Conservation (phyloP, 345 rosid genomes). For the Orychophragmus violaceus region DNA sequence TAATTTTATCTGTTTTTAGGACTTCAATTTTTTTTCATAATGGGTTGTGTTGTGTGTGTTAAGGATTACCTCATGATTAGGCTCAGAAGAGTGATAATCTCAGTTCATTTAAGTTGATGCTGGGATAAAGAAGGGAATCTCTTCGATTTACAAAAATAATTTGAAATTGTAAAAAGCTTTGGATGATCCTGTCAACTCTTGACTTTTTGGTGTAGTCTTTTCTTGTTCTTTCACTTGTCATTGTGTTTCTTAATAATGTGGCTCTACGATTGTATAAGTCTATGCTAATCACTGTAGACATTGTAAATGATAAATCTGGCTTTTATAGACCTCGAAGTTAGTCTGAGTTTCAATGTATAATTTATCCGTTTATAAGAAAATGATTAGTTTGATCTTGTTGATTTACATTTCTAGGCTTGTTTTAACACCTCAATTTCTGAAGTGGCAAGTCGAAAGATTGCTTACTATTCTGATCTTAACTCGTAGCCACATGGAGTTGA, state of each 20-base stretch:
- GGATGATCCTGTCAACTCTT: background rate
- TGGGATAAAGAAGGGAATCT: background rate
- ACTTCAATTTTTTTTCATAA: too few relatives aligned
- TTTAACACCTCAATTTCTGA: background rate
- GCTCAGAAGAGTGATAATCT: background rate
- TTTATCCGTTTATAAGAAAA: background rate
- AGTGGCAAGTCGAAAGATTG: background rate
- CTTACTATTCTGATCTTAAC: background rate
- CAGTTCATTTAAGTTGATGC: background rate
- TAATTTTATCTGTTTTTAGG: too few relatives aligned
- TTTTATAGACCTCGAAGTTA: background rate
- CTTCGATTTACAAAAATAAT: background rate
- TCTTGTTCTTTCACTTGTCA: background rate
- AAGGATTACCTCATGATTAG: background rate
- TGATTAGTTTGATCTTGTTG: background rate
- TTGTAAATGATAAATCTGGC: background rate
- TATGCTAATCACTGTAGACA: background rate
- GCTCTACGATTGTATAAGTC: background rate
- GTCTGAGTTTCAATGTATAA: background rate
- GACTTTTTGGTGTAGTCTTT: background rate
- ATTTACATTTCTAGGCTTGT: background rate
- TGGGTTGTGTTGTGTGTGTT: background rate
- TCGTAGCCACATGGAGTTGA: background rate
- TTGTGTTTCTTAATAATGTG: background rate
- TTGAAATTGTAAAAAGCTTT: background rate